Evolutionary conservation across 2,329 filamentous ascomycete species (phyloP).

Genomic region (Sordariomycetes sp.): DNA sequence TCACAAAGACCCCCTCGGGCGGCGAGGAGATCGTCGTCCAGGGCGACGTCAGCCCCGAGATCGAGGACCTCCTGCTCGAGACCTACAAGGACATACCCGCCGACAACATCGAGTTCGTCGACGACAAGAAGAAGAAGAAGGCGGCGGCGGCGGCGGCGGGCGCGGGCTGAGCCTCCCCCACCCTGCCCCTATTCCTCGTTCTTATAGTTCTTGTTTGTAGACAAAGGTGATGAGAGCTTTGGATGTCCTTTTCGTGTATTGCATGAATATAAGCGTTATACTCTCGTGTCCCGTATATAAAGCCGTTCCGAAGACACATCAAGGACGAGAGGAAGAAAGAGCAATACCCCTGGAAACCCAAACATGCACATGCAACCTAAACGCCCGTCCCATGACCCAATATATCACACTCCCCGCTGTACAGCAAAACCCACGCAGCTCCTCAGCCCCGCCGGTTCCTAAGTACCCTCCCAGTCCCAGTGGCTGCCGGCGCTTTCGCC

Average conservation of each 20-base stretch:
- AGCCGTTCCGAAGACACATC: neutral
- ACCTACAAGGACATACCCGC: constrained; percentile 85
- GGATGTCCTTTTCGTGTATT: neutral
- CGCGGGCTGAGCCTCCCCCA: neutral
- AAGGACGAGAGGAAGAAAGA: neutral
- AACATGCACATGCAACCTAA: neutral
- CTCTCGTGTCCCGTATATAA: neutral
- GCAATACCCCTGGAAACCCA: neutral
- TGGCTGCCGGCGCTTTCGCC: constrained; percentile 31
- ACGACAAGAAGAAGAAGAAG: constrained; percentile 86
- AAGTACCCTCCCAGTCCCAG: constrained; percentile 33
- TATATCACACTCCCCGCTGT: neutral
- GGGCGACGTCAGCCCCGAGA: constrained; percentile 90
- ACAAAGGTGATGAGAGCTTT: neutral
- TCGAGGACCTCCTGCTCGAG: constrained; percentile 82
- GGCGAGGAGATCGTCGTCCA: constrained; percentile 97
- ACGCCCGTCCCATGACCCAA: neutral
- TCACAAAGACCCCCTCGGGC: constrained; percentile 70
- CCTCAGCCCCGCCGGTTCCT: constrained; percentile 25
- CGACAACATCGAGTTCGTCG: constrained; percentile 88
- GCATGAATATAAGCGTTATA: neutral
- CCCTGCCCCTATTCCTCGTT: neutral
- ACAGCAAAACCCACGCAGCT: neutral
- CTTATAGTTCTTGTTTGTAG: neutral
- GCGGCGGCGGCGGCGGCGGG: constrained; percentile 8